phyloP scores from a whole-genome alignment of 345 rosid genomes.

The Arabidopsis thaliana region TAIR10.1 NC_003070.9:8507001-8507500 shows the following conservation, averaged over 20 bases:
- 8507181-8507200: conserved; percentile 90
- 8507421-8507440: conserved; percentile 65
- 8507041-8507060: conserved; percentile 49
- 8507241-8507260: not conserved
- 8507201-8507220: conserved; percentile 93
- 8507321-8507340: conserved; percentile 61
- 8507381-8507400: conserved; percentile 62
- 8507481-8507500: conserved; percentile 51
- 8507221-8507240: not conserved
- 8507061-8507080: conserved; percentile 49
- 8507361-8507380: conserved; percentile 83
- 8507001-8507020: conserved; percentile 2
- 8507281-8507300: conserved; percentile 50
- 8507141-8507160: conserved; percentile 94
- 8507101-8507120: conserved; percentile 80
- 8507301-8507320: conserved; percentile 61
- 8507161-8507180: conserved; percentile 87
- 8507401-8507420: conserved; percentile 87
- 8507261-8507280: conserved; percentile 36
- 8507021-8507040: conserved; percentile 38
- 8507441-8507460: conserved; percentile 64
- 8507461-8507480: conserved; percentile 80
- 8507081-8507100: conserved; percentile 39
- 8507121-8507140: conserved; percentile 83
- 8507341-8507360: conserved; percentile 71